Percentiles rank a stretch among this genome's conserved stretches.
Conservation (phyloP, 305 asterid genomes). For the Fraxinus paxiana region DNA sequence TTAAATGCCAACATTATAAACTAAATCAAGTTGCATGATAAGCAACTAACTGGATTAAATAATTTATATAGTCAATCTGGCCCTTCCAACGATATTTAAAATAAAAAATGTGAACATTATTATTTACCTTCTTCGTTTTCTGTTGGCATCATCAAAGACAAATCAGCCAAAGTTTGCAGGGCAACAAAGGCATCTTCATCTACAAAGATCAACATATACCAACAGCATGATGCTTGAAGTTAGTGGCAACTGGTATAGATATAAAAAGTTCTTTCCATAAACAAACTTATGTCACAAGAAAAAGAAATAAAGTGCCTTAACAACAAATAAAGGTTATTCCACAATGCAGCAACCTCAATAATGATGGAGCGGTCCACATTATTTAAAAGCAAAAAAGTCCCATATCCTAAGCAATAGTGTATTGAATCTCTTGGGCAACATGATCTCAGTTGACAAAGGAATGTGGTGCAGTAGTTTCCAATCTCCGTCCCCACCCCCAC, state of each 20-base stretch:
- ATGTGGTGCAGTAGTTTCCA: slow-evolving; percentile 3
- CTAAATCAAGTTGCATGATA: slow-evolving; percentile 19
- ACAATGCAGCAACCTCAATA: neutral
- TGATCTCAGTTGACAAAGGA: slow-evolving; percentile 16
- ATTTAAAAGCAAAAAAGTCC: neutral
- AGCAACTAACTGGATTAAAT: slow-evolving; percentile 17
- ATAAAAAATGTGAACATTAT: slow-evolving; percentile 9
- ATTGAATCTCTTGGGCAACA: slow-evolving; percentile 8
- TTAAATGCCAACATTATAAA: slow-evolving; percentile 6
- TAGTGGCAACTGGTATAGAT: slow-evolving; percentile 18
- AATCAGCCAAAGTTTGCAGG: slow-evolving; percentile 77
- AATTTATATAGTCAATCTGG: slow-evolving; percentile 3
- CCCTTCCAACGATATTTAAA: slow-evolving; percentile 1
- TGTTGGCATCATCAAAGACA: slow-evolving; percentile 70
- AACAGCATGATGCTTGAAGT: slow-evolving; percentile 10
- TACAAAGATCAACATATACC: slow-evolving; percentile 35
- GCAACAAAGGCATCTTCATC: slow-evolving; percentile 78
- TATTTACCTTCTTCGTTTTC: slow-evolving; percentile 67
- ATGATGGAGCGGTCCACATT: neutral
- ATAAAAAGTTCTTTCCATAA: neutral
- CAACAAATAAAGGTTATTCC: neutral
- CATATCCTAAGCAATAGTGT: neutral
- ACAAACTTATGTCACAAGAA: neutral
- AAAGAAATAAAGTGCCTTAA: neutral
- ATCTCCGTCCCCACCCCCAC: slow-evolving; percentile 8